These are phyloP conservation scores for Solanum pinnatisectum DNA, from an alignment of 257 asterid species.

Conservation along the genomic window DNA sequence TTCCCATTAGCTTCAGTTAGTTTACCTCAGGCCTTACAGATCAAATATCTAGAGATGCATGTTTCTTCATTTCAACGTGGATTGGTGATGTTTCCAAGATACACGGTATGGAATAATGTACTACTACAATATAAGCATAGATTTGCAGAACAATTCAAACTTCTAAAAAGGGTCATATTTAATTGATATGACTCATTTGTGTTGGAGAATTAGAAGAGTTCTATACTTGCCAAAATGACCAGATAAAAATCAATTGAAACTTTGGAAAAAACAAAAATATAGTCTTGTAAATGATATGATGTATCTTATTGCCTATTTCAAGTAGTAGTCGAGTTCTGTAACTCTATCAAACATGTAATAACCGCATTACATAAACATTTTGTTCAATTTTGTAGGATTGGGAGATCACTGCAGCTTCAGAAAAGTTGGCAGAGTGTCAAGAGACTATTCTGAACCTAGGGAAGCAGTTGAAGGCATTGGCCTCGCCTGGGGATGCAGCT, in stretches of 20 bases:
- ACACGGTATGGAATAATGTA: background rate
- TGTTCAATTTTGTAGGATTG: slow-evolving; percentile 36
- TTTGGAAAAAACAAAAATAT: background rate
- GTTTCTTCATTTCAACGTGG: background rate
- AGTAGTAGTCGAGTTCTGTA: background rate
- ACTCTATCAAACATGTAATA: background rate
- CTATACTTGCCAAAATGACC: background rate
- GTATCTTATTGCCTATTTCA: background rate
- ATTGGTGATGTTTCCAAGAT: background rate
- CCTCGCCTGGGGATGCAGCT: slow-evolving; percentile 49
- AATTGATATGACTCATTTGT: background rate
- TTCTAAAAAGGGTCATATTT: background rate
- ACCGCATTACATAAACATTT: background rate
- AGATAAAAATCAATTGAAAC: background rate
- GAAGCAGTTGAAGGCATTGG: slow-evolving; percentile 80
- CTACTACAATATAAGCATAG: background rate
- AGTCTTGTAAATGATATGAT: background rate
- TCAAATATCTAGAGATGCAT: background rate
- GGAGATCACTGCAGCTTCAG: slow-evolving; percentile 79
- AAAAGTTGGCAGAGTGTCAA: slow-evolving; percentile 84
- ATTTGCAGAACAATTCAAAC: background rate
- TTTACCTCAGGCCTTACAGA: background rate
- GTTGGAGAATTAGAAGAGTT: background rate
- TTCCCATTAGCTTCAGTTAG: background rate
- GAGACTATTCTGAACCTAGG: slow-evolving; percentile 77